These are phyloP conservation scores for Coix lacrymajobi DNA, from an alignment of 176 grass and related monocot species.

Conservation along the genomic window DNA sequence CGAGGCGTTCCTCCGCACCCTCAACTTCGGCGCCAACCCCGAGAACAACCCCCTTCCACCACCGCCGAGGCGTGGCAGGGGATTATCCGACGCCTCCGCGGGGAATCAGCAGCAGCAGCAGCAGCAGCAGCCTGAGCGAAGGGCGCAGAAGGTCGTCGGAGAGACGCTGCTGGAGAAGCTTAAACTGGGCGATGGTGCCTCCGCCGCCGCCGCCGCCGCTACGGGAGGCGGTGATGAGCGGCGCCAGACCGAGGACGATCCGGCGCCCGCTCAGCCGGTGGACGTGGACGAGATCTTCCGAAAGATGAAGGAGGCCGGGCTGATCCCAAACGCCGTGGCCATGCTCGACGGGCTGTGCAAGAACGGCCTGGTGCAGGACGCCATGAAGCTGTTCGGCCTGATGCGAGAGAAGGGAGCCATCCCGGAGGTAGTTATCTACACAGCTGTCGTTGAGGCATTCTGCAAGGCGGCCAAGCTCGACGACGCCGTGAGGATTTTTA, in stretches of 20 bases:
- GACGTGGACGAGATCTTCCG: constrained; percentile 70
- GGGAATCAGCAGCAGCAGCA: background rate
- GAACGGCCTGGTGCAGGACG: constrained; percentile 85
- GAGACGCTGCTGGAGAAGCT: constrained; percentile 70
- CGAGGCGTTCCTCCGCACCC: constrained; percentile 55
- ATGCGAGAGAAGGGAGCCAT: constrained; percentile 94
- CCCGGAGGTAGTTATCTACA: constrained; percentile 95
- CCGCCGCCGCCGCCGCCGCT: background rate
- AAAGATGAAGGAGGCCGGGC: constrained; percentile 91
- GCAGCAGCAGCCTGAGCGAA: background rate
- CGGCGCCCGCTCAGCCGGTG: constrained; percentile 16
- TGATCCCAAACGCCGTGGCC: constrained; percentile 81
- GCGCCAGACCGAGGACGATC: background rate
- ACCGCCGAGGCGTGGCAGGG: background rate
- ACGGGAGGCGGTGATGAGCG: background rate
- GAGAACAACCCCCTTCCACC: constrained; percentile 31
- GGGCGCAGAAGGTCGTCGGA: constrained; percentile 36
- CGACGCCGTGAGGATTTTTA: constrained; percentile 75
- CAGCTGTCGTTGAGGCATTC: constrained; percentile 82
- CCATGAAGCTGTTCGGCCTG: constrained; percentile 84
- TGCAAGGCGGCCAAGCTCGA: constrained; percentile 65
- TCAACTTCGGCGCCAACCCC: constrained; percentile 52
- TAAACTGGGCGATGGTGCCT: constrained; percentile 32
- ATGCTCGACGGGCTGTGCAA: constrained; percentile 95
- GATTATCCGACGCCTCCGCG: constrained; percentile 5